phyloP scores from a whole-genome alignment of 306 rosid species.

The Rosa multiflora region DNA sequence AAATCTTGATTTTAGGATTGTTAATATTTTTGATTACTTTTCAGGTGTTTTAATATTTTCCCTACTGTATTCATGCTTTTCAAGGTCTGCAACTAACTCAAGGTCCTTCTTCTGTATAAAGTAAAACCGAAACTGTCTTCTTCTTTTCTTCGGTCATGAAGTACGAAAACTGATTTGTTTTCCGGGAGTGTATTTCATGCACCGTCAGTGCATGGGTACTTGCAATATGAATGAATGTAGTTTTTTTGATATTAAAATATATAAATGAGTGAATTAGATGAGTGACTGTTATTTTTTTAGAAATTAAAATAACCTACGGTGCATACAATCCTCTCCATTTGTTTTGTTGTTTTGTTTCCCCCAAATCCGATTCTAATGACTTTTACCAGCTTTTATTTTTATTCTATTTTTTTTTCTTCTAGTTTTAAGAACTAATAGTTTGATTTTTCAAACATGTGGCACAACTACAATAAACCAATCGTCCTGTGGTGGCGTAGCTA shows the following conservation, averaged over 20 bases:
- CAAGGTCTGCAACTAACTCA: neutral
- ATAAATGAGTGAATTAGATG: too few species aligned
- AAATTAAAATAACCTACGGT: too few species aligned
- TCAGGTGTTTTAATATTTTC: neutral
- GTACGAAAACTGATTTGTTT: neutral
- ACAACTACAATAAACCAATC: neutral
- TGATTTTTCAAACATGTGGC: neutral
- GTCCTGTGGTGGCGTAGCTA: neutral
- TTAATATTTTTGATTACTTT: neutral
- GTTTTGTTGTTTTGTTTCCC: too few species aligned
- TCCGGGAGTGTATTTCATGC: too few species aligned
- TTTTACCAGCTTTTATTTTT: neutral
- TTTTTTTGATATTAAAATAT: too few species aligned
- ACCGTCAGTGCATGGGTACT: too few species aligned
- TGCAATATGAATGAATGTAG: too few species aligned
- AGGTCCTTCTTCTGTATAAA: neutral
- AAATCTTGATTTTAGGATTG: neutral
- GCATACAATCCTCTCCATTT: too few species aligned
- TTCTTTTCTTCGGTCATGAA: neutral
- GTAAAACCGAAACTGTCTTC: neutral
- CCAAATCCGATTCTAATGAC: neutral
- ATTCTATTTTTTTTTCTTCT: too few species aligned
- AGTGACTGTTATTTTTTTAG: too few species aligned
- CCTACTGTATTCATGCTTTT: constrained; percentile 1
- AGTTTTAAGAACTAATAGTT: neutral